Base-by-base conservation (phyloP, 2,329 filamentous ascomycete species). In the Arthroderma sp. region DNA sequence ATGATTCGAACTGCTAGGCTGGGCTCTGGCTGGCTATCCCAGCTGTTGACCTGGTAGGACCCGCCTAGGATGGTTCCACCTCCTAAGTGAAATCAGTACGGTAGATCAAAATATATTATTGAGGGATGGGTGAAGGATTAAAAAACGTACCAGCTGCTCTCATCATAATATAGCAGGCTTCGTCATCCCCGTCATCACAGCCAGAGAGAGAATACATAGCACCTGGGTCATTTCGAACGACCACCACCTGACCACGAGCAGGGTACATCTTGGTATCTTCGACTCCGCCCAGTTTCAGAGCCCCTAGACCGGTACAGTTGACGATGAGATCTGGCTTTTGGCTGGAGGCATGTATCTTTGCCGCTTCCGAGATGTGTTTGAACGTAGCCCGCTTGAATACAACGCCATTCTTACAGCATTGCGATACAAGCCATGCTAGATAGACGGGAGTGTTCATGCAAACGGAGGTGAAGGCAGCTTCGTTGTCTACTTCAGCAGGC, bases 401-500 rank as follows among this genome's bases (percentile, higher is more conserved):
- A 5, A 87, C 86, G 28, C 88, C 87, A 58, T 83, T 81, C 64
- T 82, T 83, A 28, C 87, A 77, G 69, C 88, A 94, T 73, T 93
- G 85, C 0, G 87, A 86, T 0, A 87, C 76, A 0, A 97, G 83
- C 82, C 87, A 96, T 2, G 88, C 83, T 1, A 96, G 81, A 72
- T 96, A 97, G 58, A 96, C 73, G 43, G 87, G 82, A 0, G 88
- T 88, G 73, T 97, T 96, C 70, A 96, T 91, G 73, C 91, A 96
- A 41, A 95, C 84, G 0, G 87, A 91, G 6, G 82, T 88, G 70
- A 93, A 95, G 57, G 79, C 77, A 54, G 82, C 87, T 23, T 83
- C 90, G 9, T 85, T 86, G 60, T 89, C 84, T 56, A 85, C 80
- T 17, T 81, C 87, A 0, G 74, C 64, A 0, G 82, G 80, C 1